Evolutionary conservation across 495 filamentous ascomycete genomes (phyloP).

Genomic region (Entonaema liquescens): DNA sequence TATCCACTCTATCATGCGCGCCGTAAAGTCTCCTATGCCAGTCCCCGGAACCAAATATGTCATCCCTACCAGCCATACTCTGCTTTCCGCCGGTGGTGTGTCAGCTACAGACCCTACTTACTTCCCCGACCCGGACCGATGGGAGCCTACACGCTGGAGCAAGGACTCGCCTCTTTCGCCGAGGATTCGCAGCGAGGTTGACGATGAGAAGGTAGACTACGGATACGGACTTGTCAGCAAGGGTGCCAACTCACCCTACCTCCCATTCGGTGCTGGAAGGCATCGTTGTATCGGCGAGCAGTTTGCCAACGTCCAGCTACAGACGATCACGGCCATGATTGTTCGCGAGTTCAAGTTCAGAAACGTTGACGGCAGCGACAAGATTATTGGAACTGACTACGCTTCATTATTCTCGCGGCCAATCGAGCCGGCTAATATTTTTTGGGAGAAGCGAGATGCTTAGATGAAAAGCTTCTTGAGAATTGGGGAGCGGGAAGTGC

Average conservation of each 20-base stretch:
- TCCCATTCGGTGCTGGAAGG: constrained; percentile 93
- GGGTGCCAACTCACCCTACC: constrained; percentile 84
- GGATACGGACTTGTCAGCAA: constrained; percentile 94
- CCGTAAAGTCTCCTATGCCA: constrained; percentile 80
- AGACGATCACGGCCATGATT: constrained; percentile 81
- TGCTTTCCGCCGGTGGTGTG: constrained; percentile 85
- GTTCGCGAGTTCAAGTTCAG: constrained; percentile 78
- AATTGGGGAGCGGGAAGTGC: constrained; percentile 2
- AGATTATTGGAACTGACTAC: constrained; percentile 86
- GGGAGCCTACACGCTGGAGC: constrained; percentile 93
- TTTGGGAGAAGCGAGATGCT: constrained; percentile 68
- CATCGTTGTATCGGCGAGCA: constrained; percentile 98
- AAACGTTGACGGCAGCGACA: constrained; percentile 72
- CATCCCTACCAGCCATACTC: constrained; percentile 76
- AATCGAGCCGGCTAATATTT: constrained; percentile 68
- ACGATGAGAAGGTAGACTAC: constrained; percentile 84
- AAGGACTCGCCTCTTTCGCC: constrained; percentile 55
- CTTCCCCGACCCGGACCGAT: constrained; percentile 81
- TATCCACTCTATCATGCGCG: constrained; percentile 86
- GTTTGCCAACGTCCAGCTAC: constrained; percentile 92
- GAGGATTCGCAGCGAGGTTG: constrained; percentile 59
- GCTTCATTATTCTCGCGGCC: constrained; percentile 72
- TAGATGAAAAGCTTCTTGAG: background rate
- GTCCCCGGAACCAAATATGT: constrained; percentile 81
- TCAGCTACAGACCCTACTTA: constrained; percentile 72